Conservation (phyloP, 192 early-diverging fungal genomes). For the Entomortierella parvispora region DNA sequence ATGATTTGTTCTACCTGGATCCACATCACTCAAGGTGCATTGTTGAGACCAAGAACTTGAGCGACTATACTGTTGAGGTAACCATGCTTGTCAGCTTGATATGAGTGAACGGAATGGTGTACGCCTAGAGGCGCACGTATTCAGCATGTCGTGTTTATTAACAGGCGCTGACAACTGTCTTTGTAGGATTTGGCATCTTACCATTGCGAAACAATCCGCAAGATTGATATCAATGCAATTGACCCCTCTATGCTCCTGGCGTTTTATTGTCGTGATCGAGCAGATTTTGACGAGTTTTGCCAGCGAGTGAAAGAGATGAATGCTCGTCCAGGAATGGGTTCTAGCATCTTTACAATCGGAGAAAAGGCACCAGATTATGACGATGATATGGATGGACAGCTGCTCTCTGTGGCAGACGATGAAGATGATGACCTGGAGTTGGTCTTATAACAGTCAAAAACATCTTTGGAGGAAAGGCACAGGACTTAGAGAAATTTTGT, state of each 20-base stretch:
- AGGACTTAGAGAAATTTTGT: too few species aligned
- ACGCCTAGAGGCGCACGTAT: too few species aligned
- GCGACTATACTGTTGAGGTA: slow-evolving; percentile 62
- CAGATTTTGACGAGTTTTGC: slow-evolving; percentile 73
- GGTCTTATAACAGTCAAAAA: slow-evolving; percentile 10
- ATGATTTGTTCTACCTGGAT: slow-evolving; percentile 90
- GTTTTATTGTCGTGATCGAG: slow-evolving; percentile 75
- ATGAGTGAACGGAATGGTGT: neutral
- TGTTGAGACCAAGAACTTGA: slow-evolving; percentile 60
- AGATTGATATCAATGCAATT: slow-evolving; percentile 77
- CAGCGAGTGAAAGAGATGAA: slow-evolving; percentile 57
- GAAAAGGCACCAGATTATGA: slow-evolving; percentile 72
- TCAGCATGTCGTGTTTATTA: too few species aligned
- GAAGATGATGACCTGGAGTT: slow-evolving; percentile 54
- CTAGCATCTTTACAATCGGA: slow-evolving; percentile 70
- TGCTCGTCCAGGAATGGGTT: slow-evolving; percentile 44
- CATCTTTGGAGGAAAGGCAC: too few species aligned
- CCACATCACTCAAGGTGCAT: slow-evolving; percentile 88
- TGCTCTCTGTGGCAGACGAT: slow-evolving; percentile 46
- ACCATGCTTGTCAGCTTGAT: too few species aligned
- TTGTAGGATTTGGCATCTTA: slow-evolving; percentile 79
- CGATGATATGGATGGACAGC: slow-evolving; percentile 54
- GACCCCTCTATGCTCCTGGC: slow-evolving; percentile 96
- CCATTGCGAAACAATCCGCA: slow-evolving; percentile 80
- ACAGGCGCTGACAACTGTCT: too few species aligned